These are phyloP conservation scores for Chenopodium suecicum DNA, from an alignment of 148 eudicot genomes.

Conservation along the genomic window DNA sequence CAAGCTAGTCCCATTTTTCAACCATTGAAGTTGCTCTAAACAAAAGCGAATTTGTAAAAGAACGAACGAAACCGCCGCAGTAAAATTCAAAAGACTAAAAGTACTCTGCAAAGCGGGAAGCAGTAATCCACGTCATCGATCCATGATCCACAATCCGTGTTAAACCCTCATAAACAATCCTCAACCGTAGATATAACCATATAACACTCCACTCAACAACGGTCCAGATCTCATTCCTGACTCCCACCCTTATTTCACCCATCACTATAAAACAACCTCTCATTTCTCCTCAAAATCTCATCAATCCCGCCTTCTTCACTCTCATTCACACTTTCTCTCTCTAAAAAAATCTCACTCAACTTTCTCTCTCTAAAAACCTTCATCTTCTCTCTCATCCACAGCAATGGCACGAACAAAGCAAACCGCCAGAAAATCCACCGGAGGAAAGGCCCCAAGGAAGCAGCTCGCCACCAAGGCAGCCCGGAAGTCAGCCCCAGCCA, in stretches of 20 bases:
- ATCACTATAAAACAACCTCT: not conserved
- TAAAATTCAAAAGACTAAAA: too few species aligned
- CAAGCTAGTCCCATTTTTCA: too few species aligned
- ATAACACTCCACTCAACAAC: not conserved
- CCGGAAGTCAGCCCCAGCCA: constrained; percentile 33
- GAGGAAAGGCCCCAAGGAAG: constrained; percentile 38
- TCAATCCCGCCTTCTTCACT: not conserved
- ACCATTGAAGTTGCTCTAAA: too few species aligned
- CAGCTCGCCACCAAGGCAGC: constrained; percentile 37
- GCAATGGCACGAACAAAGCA: constrained; percentile 38
- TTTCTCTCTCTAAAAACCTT: too few species aligned
- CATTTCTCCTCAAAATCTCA: not conserved
- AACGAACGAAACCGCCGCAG: too few species aligned
- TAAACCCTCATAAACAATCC: not conserved
- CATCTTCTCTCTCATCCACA: not conserved
- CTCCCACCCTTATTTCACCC: not conserved
- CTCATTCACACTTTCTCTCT: too few species aligned
- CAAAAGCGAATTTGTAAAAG: too few species aligned
- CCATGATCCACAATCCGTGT: not conserved
- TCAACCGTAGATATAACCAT: constrained; percentile 3
- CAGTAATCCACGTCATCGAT: not conserved
- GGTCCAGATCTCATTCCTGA: not conserved
- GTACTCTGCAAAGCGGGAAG: not conserved
- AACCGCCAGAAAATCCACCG: constrained; percentile 35
- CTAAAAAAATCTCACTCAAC: not conserved